Conservation (phyloP, 257 asterid species). For the Nicotiana otophora region DNA sequence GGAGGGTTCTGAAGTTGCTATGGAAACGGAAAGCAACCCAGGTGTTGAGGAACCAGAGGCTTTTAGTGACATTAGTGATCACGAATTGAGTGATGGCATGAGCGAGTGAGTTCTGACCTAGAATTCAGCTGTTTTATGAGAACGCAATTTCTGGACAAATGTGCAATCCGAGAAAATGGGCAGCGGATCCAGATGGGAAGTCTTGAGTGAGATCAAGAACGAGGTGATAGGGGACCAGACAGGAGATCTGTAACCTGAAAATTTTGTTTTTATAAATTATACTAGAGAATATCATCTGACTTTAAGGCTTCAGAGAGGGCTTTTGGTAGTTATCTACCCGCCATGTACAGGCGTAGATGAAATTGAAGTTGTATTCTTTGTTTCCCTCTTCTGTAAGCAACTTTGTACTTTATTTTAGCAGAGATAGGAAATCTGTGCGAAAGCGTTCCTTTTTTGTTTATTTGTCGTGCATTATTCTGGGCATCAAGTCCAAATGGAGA, state of each 20-base stretch:
- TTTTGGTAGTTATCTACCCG: neutral
- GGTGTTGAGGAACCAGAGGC: slow-evolving; percentile 38
- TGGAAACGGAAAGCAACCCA: slow-evolving; percentile 58
- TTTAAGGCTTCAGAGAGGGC: neutral
- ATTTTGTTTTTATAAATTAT: neutral
- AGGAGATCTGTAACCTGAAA: neutral
- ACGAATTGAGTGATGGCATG: slow-evolving; percentile 36
- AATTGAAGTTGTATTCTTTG: neutral
- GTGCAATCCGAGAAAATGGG: neutral
- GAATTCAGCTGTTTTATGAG: neutral
- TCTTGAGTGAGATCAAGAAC: neutral
- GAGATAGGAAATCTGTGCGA: neutral
- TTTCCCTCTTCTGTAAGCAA: too few species aligned
- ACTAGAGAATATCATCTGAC: neutral
- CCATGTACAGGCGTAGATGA: neutral
- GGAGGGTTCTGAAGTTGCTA: slow-evolving; percentile 50
- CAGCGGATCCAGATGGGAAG: neutral
- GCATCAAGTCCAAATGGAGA: too few species aligned
- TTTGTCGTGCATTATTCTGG: too few species aligned
- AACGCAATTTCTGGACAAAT: neutral
- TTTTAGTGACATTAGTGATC: slow-evolving; percentile 44
- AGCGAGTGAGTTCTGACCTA: slow-evolving; percentile 25
- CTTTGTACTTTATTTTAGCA: too few species aligned
- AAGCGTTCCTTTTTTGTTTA: too few species aligned
- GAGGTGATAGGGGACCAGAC: neutral